A percentile compares a stretch with the other conserved stretches of the same genome.
Conservation (phyloP, 768 basidiomycete genomes). For the Lanmaoa rubissima region DNA sequence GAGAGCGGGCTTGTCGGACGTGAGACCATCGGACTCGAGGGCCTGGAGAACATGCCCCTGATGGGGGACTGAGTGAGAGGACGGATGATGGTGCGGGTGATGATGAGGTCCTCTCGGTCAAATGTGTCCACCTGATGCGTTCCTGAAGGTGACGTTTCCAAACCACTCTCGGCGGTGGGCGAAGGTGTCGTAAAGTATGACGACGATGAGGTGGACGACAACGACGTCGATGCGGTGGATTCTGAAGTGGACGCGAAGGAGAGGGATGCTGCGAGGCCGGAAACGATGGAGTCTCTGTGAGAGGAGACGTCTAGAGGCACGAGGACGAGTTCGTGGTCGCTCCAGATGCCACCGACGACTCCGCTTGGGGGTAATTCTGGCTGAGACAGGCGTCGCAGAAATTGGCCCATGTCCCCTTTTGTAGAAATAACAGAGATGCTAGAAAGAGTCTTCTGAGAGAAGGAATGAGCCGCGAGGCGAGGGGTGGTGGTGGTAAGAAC, state of each 20-base stretch:
- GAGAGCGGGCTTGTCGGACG: slow-evolving; percentile 26
- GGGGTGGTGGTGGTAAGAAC: slow-evolving; percentile 17
- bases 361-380: slow-evolving; percentile 14
- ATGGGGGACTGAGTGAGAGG: slow-evolving; percentile 28
- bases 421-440: slow-evolving; percentile 9
- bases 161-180: slow-evolving; percentile 9
- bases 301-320: slow-evolving; percentile 29
- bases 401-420: slow-evolving; percentile 28
- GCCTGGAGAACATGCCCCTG: slow-evolving; percentile 28
- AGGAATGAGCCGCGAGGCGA: slow-evolving; percentile 22
- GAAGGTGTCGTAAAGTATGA: slow-evolving; percentile 24
- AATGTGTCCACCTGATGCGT: slow-evolving; percentile 24
- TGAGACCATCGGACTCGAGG: slow-evolving; percentile 30
- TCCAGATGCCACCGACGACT: slow-evolving; percentile 33
- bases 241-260: slow-evolving; percentile 7
- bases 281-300: slow-evolving; percentile 18
- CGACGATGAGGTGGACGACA: slow-evolving; percentile 14
- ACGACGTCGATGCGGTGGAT: slow-evolving; percentile 9
- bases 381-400: slow-evolving; percentile 23
- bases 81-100: slow-evolving; percentile 40
- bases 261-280: slow-evolving; percentile 15
- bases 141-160: slow-evolving; percentile 1
- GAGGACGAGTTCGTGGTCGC: slow-evolving; percentile 35
- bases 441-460: slow-evolving; percentile 21
- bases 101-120: slow-evolving; percentile 31